Evolutionary conservation across 352 stramenopile genomes (phyloP), one percentile per base, ranked within the genome.

Genomic region (Globisporangium orthogonon): DNA sequence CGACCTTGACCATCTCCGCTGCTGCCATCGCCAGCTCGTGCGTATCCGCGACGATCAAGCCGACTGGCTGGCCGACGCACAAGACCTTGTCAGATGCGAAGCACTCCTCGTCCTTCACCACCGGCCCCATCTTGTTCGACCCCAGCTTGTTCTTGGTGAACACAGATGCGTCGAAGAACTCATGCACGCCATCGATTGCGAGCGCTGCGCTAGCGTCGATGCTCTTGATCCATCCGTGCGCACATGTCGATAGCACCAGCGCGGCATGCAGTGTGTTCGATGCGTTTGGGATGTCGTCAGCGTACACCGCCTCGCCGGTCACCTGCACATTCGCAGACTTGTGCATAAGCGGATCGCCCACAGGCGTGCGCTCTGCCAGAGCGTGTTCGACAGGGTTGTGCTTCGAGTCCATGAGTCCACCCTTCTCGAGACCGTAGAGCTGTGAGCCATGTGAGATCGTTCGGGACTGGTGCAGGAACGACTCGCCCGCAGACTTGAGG

Each of bases 241-340:
- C 76, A 56, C 78, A 75, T 0, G 80, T 93, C 14, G 92, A 94
- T 4, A 98, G 60, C 39, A 99, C 89, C n/a, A 99, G 81, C 4
- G 79, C 86, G 7, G 74, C 95, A 45, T 98, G 91, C 1, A 99
- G 74, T 37, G 90, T 91, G 58, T 89, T 83, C 7, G 71, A 41
- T 6, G 89, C 91, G 28, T 86, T 83, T 11, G 83, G 87, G 43
- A 98, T 96, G 62, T 99, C 96, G 61, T 98, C 95, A 0, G 78
- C 87, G 74, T 99, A 99, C n/a, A 87, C 50, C 0, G 96, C 96
- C 65, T 98, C 96, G 6, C 96, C 96, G 0, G 91, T 97, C 37
- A 97, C 95, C 70, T 99, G 94, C 23, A 97, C 50, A 51, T 97
- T 88, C 13, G 86, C 82, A 7, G 91, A 97, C 49, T 95, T 94